Percentiles rank a stretch among this genome's conserved stretches.
Conservation (phyloP, 495 filamentous ascomycete genomes). For the Penicillium malachiteum region DNA sequence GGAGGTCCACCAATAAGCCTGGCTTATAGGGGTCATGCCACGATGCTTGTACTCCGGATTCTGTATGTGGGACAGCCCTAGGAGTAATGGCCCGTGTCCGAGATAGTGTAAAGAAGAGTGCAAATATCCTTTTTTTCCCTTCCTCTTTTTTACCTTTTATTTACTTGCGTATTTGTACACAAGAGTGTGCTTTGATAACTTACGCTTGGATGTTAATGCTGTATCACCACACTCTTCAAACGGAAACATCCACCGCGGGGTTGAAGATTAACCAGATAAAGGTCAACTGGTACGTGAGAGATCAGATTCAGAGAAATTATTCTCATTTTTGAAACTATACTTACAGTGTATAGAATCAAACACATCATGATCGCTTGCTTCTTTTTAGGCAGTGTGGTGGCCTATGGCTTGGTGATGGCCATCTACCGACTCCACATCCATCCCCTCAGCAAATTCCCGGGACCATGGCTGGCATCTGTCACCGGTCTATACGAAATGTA, state of each 20-base stretch:
- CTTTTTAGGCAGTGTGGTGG: conserved; percentile 23
- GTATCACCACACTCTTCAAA: not conserved
- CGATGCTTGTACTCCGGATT: not conserved
- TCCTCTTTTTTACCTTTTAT: not conserved
- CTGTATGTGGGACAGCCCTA: conserved; percentile 3
- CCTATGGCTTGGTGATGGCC: conserved; percentile 21
- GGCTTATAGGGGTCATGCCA: conserved; percentile 1
- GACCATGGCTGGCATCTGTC: conserved; percentile 43
- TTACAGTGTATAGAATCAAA: not conserved
- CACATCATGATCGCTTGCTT: conserved; percentile 26
- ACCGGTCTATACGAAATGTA: conserved; percentile 49
- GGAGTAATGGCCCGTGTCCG: not conserved
- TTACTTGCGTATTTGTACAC: not conserved
- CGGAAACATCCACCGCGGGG: not conserved
- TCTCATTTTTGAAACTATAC: too few species aligned
- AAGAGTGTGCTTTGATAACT: not conserved
- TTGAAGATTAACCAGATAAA: not conserved
- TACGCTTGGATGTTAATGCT: not conserved
- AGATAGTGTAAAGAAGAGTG: too few species aligned
- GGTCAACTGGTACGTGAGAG: too few species aligned
- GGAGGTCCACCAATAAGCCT: conserved; percentile 5
- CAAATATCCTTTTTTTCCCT: not conserved
- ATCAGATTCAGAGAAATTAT: too few species aligned
- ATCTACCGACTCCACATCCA: conserved; percentile 39
- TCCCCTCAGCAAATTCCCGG: conserved; percentile 44